Base-by-base conservation (phyloP, 2,329 filamentous ascomycete genomes). In the Epichloe typhina region DNA sequence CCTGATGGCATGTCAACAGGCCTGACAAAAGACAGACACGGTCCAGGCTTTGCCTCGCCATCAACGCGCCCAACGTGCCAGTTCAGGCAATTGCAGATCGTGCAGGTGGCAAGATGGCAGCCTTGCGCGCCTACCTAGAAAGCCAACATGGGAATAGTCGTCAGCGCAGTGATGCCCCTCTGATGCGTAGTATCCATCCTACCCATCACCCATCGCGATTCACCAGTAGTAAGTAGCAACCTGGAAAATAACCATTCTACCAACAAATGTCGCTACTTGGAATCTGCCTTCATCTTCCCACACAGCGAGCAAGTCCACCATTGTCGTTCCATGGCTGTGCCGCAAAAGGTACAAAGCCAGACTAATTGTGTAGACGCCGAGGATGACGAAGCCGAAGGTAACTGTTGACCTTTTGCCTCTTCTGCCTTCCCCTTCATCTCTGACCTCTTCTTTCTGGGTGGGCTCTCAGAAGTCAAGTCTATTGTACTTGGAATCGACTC, bases 231-330 rank as follows among this genome's bases (percentile, higher is more conserved):
- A 31, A 31, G 26, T 11, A 31, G 26, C 26, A 31, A 31, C 4
- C 26, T 31, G 26, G 26, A 9, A 11, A 31, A 31, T 11, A 4
- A 31, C 9, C 26, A 11, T 11, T 31, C 26, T 31, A 31, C 26
- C 26, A 9, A 4, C 26, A 31, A 31, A 31, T 9, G 8, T 11
- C 26, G 3, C 47, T 50, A 53, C 57, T 56, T 59, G 47, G 73
- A 77, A 53, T 61, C 71, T 11, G 73, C 68, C 63, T 79, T 80
- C 64, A 80, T 71, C 55, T 64, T 70, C 2, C 75, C 75, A 58
- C 78, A 82, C 3, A 68, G 62, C 17, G 71, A 72, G 56, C 78
- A 81, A 23, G 72, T 75, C 76, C 77, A 80, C 74, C 75, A 80
- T 55, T 72, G 68, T 43, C 67, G 64, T 51, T 78, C 74, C 66